A percentile compares a stretch with the other conserved stretches of the same genome.
Evolutionary conservation across 805 yeast genomes (phyloP).

Genomic region (Ogataea ganodermae): DNA sequence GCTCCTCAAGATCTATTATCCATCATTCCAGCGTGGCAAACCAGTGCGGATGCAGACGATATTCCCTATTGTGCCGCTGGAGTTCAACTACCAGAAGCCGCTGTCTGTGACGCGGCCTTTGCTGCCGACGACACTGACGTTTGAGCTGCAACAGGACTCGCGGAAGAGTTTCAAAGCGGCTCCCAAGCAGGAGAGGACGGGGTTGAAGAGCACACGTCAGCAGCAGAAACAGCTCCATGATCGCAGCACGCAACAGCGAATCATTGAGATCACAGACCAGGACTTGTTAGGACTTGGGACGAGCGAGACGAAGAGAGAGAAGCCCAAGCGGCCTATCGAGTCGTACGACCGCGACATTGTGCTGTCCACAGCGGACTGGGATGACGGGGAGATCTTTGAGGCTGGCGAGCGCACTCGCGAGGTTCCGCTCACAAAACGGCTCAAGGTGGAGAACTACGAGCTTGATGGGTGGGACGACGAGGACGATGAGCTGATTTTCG

Average conservation of each 20-base stretch:
- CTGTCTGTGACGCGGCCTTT: constrained; percentile 44
- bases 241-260: constrained; percentile 22
- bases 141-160: constrained; percentile 68
- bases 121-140: constrained; percentile 56
- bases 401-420: no score
- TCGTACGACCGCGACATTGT: constrained; percentile 56
- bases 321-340: constrained; percentile 33
- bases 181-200: constrained; percentile 20
- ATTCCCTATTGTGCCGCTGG: constrained; percentile 59
- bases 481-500: constrained; percentile 72
- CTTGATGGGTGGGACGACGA: constrained; percentile 49
- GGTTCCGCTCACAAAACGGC: constrained; percentile 29
- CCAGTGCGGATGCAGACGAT: constrained; percentile 65
- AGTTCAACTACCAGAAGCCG: constrained; percentile 56
- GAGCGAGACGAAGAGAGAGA: constrained; percentile 15
- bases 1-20: constrained; percentile 54
- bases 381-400: constrained; percentile 61
- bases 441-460: constrained; percentile 36
- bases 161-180: constrained; percentile 49
- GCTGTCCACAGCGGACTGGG: constrained; percentile 78
- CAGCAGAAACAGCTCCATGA: constrained; percentile 10
- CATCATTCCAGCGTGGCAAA: constrained; percentile 56
- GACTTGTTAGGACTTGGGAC: constrained; percentile 30
- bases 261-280: constrained; percentile 30
- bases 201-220: constrained; percentile 8